Percentiles rank a stretch among this genome's conserved stretches.
Evolutionary conservation across 257 asterid genomes (phyloP).

Genomic region (Phtheirospermum japonicum): DNA sequence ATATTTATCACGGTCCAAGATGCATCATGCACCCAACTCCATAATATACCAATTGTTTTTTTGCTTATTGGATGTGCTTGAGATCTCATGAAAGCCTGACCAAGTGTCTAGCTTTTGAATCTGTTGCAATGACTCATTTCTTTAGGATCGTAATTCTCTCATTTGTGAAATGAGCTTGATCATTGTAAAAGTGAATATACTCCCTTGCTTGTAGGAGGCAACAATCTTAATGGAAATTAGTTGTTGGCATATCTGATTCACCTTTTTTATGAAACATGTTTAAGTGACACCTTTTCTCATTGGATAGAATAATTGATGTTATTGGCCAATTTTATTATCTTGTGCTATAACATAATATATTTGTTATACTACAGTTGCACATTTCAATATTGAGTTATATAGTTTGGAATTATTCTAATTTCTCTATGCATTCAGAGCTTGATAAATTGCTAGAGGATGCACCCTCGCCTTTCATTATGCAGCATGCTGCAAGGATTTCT

Average conservation of each 20-base stretch:
- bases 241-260: conserved; percentile 1
- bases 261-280: not conserved
- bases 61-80: conserved; percentile 18
- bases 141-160: not conserved
- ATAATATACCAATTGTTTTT: too few species aligned
- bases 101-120: not conserved
- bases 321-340: conserved; percentile 5
- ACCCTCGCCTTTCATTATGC: conserved; percentile 93
- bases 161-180: not conserved
- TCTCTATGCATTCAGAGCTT: conserved; percentile 56
- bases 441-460: conserved; percentile 92
- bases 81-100: not conserved
- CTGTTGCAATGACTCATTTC: not conserved
- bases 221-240: not conserved
- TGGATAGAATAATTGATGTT: not conserved
- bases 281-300: not conserved
- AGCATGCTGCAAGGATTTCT: conserved; percentile 87
- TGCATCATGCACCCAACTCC: too few species aligned
- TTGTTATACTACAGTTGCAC: conserved; percentile 2
- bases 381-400: conserved; percentile 1
- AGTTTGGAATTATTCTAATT: conserved; percentile 9
- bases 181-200: conserved; percentile 2
- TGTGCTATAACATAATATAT: not conserved
- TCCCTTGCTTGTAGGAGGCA: conserved; percentile 17
- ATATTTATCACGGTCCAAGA: too few species aligned